Evolutionary conservation across 352 stramenopile species (phyloP).

Genomic region (Globisporangium solare): DNA sequence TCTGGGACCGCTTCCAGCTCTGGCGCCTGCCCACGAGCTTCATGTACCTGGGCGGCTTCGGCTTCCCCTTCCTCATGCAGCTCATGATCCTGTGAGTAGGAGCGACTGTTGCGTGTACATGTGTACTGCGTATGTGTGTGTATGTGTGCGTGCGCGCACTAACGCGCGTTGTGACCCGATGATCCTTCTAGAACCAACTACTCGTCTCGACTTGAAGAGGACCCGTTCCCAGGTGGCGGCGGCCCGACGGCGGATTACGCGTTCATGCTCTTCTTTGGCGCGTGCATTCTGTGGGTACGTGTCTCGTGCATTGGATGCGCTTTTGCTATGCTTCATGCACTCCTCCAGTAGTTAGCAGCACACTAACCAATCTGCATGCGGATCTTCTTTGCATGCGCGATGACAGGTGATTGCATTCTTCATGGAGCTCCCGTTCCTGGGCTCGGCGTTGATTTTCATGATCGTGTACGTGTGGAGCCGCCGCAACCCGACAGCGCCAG

Average conservation of each 20-base stretch:
- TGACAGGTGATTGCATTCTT: slow-evolving; percentile 77
- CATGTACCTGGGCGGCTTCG: slow-evolving; percentile 86
- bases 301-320: background rate
- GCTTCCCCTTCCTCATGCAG: slow-evolving; percentile 89
- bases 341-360: no score
- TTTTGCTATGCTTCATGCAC: background rate
- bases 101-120: background rate
- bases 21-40: slow-evolving; percentile 88
- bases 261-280: slow-evolving; percentile 89
- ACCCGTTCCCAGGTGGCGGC: slow-evolving; percentile 77
- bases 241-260: slow-evolving; percentile 83
- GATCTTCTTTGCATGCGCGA: background rate
- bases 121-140: background rate
- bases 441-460: slow-evolving; percentile 86
- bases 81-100: slow-evolving; percentile 83
- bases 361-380: background rate
- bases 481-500: slow-evolving; percentile 72
- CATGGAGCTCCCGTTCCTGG: slow-evolving; percentile 80
- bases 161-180: background rate
- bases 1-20: slow-evolving; percentile 86
- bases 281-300: slow-evolving; percentile 67
- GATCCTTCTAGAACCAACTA: slow-evolving; percentile 61
- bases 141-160: background rate
- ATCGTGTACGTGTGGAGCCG: slow-evolving; percentile 91
- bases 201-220: slow-evolving; percentile 76